A percentile compares a stretch with the other conserved stretches of the same genome.
Conservation (phyloP, 2,329 filamentous ascomycete genomes). For the Alternaria sp. region DNA sequence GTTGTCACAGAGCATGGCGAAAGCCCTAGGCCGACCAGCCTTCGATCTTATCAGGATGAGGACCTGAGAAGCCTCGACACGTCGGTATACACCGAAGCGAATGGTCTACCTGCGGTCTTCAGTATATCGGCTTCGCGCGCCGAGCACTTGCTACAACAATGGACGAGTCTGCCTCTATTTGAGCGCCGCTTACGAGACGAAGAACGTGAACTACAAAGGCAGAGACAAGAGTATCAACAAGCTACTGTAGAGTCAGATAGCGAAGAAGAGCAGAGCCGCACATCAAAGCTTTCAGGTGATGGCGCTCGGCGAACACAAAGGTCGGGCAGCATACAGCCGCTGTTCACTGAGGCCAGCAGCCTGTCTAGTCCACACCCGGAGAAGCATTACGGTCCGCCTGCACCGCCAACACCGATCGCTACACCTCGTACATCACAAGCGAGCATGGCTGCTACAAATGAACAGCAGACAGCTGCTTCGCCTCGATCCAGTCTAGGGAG, state of each 20-base stretch:
- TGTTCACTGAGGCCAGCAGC: conserved; percentile 35
- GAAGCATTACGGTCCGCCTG: conserved; percentile 23
- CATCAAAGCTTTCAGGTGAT: conserved; percentile 17
- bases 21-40: conserved; percentile 24
- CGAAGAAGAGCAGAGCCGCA: conserved; percentile 33
- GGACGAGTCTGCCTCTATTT: conserved; percentile 43
- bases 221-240: conserved; percentile 38
- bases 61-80: conserved; percentile 34
- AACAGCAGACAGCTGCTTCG: conserved; percentile 25
- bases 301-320: conserved; percentile 17
- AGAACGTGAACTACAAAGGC: conserved; percentile 26
- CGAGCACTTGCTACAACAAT: conserved; percentile 38
- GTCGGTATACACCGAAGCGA: conserved; percentile 23
- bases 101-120: conserved; percentile 33
- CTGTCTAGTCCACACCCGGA: conserved; percentile 28
- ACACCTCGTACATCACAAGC: conserved; percentile 32
- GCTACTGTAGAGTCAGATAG: conserved; percentile 45
- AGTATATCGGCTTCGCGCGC: conserved; percentile 29
- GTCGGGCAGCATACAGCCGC: conserved; percentile 32
- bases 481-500: conserved; percentile 33
- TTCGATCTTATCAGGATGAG: conserved; percentile 38
- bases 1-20: conserved; percentile 10
- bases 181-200: conserved; percentile 33
- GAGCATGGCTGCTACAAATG: conserved; percentile 14
- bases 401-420: conserved; percentile 35